Evolutionary conservation across 345 rosid species (phyloP).

Genomic region (Toxicodendron radicans): DNA sequence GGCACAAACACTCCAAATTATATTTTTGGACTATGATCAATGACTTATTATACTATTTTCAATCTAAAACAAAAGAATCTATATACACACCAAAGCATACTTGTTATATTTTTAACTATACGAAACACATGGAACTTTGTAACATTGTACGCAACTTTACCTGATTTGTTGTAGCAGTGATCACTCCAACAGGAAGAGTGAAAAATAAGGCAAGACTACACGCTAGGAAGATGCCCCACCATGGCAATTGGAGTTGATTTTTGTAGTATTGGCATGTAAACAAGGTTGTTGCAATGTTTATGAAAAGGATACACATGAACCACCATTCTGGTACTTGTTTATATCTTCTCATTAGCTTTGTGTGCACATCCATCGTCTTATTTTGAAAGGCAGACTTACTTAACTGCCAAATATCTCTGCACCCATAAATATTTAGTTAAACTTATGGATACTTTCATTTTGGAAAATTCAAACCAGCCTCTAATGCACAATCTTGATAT

Average conservation of each 20-base stretch:
- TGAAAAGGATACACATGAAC: slow-evolving; percentile 58
- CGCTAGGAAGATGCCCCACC: slow-evolving; percentile 88
- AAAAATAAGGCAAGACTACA: slow-evolving; percentile 73
- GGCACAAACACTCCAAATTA: neutral
- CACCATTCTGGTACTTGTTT: slow-evolving; percentile 83
- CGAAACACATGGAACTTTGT: neutral
- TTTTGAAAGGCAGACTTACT: slow-evolving; percentile 61
- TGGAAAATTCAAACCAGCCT: neutral
- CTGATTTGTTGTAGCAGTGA: slow-evolving; percentile 77
- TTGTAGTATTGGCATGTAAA: slow-evolving; percentile 57
- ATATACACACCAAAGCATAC: neutral
- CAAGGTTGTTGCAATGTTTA: slow-evolving; percentile 51
- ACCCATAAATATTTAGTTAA: slow-evolving; percentile 11
- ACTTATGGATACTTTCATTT: neutral
- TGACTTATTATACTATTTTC: neutral
- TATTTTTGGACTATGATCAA: neutral
- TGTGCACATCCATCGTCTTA: slow-evolving; percentile 62
- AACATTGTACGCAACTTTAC: slow-evolving; percentile 20
- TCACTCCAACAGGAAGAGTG: slow-evolving; percentile 84
- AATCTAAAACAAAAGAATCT: neutral
- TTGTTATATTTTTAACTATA: neutral
- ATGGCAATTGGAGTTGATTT: slow-evolving; percentile 74
- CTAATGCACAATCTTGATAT: neutral
- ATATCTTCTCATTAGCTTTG: slow-evolving; percentile 66
- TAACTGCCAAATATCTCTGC: slow-evolving; percentile 53